Conservation (phyloP, 306 rosid species). For the Erythrophleum fordii region DNA sequence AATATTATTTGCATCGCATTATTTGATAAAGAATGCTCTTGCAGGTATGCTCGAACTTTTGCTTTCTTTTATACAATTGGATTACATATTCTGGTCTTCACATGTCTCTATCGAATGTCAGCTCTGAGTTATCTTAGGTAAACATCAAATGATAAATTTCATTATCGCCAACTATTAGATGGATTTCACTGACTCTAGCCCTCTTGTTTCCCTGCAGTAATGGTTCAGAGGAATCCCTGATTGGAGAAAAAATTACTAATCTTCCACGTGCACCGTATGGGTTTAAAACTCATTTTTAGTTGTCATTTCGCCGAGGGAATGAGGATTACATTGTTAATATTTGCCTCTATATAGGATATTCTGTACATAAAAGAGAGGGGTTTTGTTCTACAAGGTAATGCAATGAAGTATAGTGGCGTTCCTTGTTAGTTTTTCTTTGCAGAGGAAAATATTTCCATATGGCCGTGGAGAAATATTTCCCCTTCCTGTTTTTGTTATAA, state of each 20-base stretch:
- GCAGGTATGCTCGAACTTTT: constrained; percentile 89
- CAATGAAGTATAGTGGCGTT: constrained; percentile 31
- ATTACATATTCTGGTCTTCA: constrained; percentile 81
- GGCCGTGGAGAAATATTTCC: neutral
- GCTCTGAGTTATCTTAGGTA: constrained; percentile 88
- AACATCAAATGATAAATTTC: constrained; percentile 5
- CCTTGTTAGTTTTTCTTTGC: neutral
- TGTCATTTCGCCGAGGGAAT: constrained; percentile 9
- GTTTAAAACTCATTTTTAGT: constrained; percentile 8
- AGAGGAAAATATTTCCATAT: neutral
- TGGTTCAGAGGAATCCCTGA: constrained; percentile 64
- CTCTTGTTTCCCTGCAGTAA: constrained; percentile 52
- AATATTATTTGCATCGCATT: constrained; percentile 1
- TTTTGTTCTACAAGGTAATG: constrained; percentile 3
- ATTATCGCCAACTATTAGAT: neutral
- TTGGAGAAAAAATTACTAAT: constrained; percentile 54
- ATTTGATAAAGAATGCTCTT: constrained; percentile 24
- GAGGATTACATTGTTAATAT: constrained; percentile 16
- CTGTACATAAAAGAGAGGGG: constrained; percentile 32
- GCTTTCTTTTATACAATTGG: constrained; percentile 96
- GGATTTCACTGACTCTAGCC: constrained; percentile 24
- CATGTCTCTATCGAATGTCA: constrained; percentile 93
- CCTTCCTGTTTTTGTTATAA: neutral
- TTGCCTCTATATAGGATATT: neutral
- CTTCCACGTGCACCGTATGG: constrained; percentile 61